These are phyloP conservation scores for Yarrowia keelungensis DNA, from an alignment of 805 yeast genomes.

Conservation along the genomic window DNA sequence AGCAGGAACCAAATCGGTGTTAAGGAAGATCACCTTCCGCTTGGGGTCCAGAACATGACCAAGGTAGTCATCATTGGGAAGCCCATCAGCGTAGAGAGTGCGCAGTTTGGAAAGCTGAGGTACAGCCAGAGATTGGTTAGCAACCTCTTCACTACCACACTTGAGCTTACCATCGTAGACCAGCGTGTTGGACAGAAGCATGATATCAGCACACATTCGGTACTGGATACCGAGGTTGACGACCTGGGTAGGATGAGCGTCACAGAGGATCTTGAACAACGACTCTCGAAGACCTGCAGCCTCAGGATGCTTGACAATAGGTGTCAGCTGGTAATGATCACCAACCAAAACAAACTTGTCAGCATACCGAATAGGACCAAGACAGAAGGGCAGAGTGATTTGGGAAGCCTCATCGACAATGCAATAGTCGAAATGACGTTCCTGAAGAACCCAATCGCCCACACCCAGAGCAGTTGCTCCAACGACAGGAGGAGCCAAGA, in stretches of 20 bases:
- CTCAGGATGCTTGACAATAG: constrained; percentile 72
- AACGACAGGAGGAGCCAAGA: constrained; percentile 70
- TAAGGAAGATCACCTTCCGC: constrained; percentile 71
- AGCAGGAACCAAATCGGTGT: constrained; percentile 75
- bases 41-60: constrained; percentile 59
- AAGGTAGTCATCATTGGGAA: constrained; percentile 59
- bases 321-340: constrained; percentile 93
- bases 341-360: constrained; percentile 92
- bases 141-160: constrained; percentile 75
- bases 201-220: constrained; percentile 90
- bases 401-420: constrained; percentile 97
- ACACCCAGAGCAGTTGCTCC: constrained; percentile 90
- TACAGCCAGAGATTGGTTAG: constrained; percentile 61
- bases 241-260: constrained; percentile 74
- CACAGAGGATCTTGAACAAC: constrained; percentile 76
- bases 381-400: constrained; percentile 85
- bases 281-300: constrained; percentile 82
- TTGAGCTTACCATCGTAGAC: constrained; percentile 77
- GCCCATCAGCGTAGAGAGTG: constrained; percentile 42
- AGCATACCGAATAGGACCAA: constrained; percentile 84
- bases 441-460: constrained; percentile 64
- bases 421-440: constrained; percentile 81
- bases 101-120: constrained; percentile 49
- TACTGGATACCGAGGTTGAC: constrained; percentile 82
- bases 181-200: constrained; percentile 79